These are phyloP conservation scores for Pythium sukuiense DNA, from an alignment of 352 stramenopile species.

Conservation along the genomic window DNA sequence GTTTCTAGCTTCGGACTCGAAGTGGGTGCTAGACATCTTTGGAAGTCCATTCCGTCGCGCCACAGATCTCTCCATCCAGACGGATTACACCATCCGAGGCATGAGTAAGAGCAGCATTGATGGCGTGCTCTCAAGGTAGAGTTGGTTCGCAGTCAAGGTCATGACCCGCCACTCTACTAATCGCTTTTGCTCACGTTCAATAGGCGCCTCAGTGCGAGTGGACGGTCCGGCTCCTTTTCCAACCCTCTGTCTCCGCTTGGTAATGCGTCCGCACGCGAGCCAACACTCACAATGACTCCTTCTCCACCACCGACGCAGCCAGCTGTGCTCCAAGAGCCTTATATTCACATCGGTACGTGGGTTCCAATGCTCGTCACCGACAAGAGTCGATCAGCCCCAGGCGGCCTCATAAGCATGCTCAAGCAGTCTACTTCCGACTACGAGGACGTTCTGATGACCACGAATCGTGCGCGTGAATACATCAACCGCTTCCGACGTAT, in stretches of 20 bases:
- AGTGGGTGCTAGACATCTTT: slow-evolving; percentile 84
- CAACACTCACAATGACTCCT: not conserved
- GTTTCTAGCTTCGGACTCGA: slow-evolving; percentile 42
- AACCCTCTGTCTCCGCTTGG: slow-evolving; percentile 24
- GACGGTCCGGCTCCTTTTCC: slow-evolving; percentile 4
- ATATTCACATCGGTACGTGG: slow-evolving; percentile 80
- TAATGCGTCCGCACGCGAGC: slow-evolving; percentile 13
- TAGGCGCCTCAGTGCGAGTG: slow-evolving; percentile 9
- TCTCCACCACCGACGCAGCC: not conserved
- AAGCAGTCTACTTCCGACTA: slow-evolving; percentile 43
- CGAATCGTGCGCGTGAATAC: slow-evolving; percentile 59
- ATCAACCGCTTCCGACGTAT: slow-evolving; percentile 60
- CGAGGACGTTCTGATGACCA: slow-evolving; percentile 70
- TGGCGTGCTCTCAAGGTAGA: slow-evolving; percentile 17
- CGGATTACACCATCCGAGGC: slow-evolving; percentile 51
- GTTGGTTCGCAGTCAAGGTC: not conserved
- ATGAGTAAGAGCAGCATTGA: slow-evolving; percentile 40
- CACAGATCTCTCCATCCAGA: slow-evolving; percentile 56
- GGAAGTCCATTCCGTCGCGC: slow-evolving; percentile 47
- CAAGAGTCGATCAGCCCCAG: slow-evolving; percentile 20
- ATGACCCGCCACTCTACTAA: no score
- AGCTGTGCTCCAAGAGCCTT: slow-evolving; percentile 52
- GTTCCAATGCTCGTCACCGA: slow-evolving; percentile 61
- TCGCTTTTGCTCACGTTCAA: not conserved
- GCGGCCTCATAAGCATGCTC: slow-evolving; percentile 29